A percentile compares a stretch with the other conserved stretches of the same genome.
These are phyloP conservation scores for Solanum chacoense DNA, from an alignment of 305 asterid species.

Conservation along the genomic window DNA sequence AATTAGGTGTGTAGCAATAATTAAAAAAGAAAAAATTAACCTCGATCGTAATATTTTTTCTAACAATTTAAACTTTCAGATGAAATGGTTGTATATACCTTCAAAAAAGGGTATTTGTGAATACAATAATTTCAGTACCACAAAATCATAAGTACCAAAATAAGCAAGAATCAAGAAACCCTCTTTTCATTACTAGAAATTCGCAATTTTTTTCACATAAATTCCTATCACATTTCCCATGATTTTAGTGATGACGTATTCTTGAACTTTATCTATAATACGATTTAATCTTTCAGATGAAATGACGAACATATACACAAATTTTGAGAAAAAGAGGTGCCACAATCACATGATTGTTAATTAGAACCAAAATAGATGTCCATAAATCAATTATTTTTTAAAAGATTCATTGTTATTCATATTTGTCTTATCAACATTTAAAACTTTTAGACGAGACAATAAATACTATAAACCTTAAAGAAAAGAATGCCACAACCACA, in stretches of 20 bases:
- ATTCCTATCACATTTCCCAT: neutral
- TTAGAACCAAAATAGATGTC: neutral
- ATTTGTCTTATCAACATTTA: neutral
- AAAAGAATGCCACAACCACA: slow-evolving; percentile 41
- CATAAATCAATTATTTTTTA: neutral
- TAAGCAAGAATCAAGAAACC: neutral
- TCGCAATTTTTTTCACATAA: neutral
- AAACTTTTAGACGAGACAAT: neutral
- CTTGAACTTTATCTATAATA: neutral
- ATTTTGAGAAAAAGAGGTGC: neutral
- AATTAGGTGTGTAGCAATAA: neutral
- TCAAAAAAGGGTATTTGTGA: neutral
- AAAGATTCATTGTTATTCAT: neutral
- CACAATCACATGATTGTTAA: neutral
- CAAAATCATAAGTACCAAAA: neutral
- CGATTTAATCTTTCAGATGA: neutral
- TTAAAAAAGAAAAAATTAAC: neutral
- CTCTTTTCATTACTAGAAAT: neutral
- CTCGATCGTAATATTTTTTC: neutral
- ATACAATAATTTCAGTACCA: neutral
- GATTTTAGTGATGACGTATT: neutral
- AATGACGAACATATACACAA: neutral
- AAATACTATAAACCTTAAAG: slow-evolving; percentile 25
- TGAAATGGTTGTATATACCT: neutral
- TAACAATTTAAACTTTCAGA: neutral